Base-by-base conservation (phyloP, 2,329 filamentous ascomycete species). In the Xylaria sp. region DNA sequence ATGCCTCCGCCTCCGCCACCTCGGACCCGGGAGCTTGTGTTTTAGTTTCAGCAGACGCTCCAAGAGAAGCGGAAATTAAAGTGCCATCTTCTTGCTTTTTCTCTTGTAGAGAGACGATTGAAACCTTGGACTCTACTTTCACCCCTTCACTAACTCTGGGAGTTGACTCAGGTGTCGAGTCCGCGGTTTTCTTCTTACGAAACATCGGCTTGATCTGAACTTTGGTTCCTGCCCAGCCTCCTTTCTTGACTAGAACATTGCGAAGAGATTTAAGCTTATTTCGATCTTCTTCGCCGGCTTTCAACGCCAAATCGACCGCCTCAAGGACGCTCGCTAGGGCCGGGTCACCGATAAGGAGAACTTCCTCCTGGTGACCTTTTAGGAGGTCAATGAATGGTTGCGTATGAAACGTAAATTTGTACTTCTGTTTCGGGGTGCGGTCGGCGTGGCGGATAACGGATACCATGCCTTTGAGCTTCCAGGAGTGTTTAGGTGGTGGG, bases 201-300 rank as follows among this genome's bases (percentile, higher is more conserved):
- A 99, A 99, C 92, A 99, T 96, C 8, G 94, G 94, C 73, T 99
- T 99, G 71, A 99, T 97, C 73, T 99, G 94, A 2, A 99, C 92
- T 72, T 99, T 99, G 1, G 94, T 99, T 0, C 94, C 94, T 3
- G 92, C 88, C 89, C 93, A 97, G 18, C 86, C 87, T 1, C 92
- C 92, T 72, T 99, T 99, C 74, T 94, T 95, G 39, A 91, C 86
- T 6, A 99, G 77, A 5, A 95, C 93, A 59, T 93, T 93, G 54
- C 89, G 88, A 45, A 99, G 80, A 39, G 91, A 80, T 60, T 85
- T 87, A n/a, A 99, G 85, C 74, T 99, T 99, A 46, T 84, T 85
- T 44, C 81, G 81, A 66, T 99, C 95, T 71, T 99, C 94, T 18
- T 92, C 78, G 1, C 88, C 90, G 64, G 91, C 85, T 29, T 84